A percentile compares a stretch with the other conserved stretches of the same genome.
These are phyloP conservation scores for Cryptococcus hybrid DNA, from an alignment of 1,284 basidiomycete species.

Conservation along the genomic window DNA sequence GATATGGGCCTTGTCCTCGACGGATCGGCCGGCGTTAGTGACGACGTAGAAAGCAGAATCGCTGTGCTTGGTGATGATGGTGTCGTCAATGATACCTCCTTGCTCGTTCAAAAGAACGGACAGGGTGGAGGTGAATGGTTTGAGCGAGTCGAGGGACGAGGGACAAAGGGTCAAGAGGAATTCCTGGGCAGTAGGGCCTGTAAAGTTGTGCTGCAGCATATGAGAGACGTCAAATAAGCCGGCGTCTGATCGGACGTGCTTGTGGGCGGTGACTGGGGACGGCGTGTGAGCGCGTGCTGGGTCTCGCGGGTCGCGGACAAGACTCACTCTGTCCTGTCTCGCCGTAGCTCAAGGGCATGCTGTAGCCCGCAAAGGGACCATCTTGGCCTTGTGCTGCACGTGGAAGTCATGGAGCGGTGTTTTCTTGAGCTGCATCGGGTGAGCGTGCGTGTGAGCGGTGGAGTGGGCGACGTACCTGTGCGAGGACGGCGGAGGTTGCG, in stretches of 20 bases:
- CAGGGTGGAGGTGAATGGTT: conserved; percentile 70
- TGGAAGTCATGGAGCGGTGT: conserved; percentile 94
- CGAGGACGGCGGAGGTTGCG: too few relatives aligned
- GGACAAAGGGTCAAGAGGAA: conserved; percentile 86
- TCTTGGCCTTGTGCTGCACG: conserved; percentile 77
- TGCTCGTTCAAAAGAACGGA: conserved; percentile 83
- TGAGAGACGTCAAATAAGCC: conserved; percentile 98
- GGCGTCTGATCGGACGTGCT: conserved; percentile 77
- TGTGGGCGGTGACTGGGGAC: conserved; percentile 77
- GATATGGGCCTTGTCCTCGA: conserved; percentile 80
- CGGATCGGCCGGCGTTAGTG: conserved; percentile 88
- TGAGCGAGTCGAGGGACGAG: conserved; percentile 67
- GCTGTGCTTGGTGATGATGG: conserved; percentile 77
- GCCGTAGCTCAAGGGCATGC: conserved; percentile 90
- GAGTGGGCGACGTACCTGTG: too few relatives aligned
- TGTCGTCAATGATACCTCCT: conserved; percentile 96
- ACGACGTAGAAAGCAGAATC: conserved; percentile 87
- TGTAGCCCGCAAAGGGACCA: conserved; percentile 95
- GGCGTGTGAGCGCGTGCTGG: not conserved
- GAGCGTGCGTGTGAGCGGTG: too few relatives aligned
- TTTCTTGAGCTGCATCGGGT: conserved; percentile 51
- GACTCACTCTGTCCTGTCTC: conserved; percentile 74
- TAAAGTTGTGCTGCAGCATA: conserved; percentile 90
- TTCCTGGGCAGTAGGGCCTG: conserved; percentile 65
- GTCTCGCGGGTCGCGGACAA: not conserved